phyloP scores from a whole-genome alignment of 1,284 basidiomycete species.

The Coniophora puteana region DNA sequence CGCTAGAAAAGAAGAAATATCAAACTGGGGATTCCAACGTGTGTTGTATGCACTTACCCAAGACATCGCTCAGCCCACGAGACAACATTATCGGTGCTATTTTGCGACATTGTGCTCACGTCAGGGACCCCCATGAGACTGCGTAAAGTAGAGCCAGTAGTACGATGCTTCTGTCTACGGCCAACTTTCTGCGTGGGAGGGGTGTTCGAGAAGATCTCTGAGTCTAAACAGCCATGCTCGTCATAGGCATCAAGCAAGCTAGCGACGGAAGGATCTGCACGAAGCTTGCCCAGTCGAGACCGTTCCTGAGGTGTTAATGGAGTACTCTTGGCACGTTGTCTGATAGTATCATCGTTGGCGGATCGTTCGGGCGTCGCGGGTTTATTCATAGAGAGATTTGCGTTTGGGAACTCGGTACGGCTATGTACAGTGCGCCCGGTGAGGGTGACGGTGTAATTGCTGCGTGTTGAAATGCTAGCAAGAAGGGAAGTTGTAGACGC shows the following conservation, averaged over 20 bases:
- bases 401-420: slow-evolving; percentile 60
- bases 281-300: slow-evolving; percentile 53
- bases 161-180: slow-evolving; percentile 48
- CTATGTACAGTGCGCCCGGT: slow-evolving; percentile 58
- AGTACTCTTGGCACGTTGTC: slow-evolving; percentile 29
- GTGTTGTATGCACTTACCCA: slow-evolving; percentile 39
- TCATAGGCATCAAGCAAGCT: slow-evolving; percentile 71
- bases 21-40: no score
- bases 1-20: slow-evolving; percentile 30
- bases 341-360: slow-evolving; percentile 17
- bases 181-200: slow-evolving; percentile 40
- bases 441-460: slow-evolving; percentile 68
- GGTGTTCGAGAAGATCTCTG: slow-evolving; percentile 61
- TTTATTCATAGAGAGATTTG: slow-evolving; percentile 40
- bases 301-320: slow-evolving; percentile 42
- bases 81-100: slow-evolving; percentile 60
- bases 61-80: slow-evolving; percentile 77
- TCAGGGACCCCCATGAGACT: slow-evolving; percentile 60
- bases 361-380: slow-evolving; percentile 22
- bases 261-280: slow-evolving; percentile 71
- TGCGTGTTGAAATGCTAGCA: slow-evolving; percentile 47
- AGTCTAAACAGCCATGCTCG: slow-evolving; percentile 58
- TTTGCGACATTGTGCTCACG: slow-evolving; percentile 23
- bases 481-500: slow-evolving; percentile 44
- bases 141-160: slow-evolving; percentile 67